These are phyloP conservation scores for Cornus suecica DNA, from an alignment of 148 eudicot species.

Conservation along the genomic window DNA sequence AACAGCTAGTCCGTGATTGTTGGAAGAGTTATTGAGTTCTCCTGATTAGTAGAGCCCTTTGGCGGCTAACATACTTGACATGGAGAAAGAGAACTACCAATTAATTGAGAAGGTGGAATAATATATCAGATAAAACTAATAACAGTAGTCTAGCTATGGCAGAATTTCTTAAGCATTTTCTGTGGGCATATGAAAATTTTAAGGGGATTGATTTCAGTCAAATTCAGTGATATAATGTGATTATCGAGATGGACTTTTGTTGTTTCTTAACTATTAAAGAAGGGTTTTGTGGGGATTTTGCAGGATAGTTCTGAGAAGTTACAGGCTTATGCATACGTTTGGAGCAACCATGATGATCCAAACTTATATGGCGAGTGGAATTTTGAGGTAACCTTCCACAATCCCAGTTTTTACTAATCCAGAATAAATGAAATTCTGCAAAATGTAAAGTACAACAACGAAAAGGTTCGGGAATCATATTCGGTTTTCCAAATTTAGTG, in stretches of 20 bases:
- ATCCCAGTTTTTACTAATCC: no score
- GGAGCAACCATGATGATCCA: constrained; percentile 66
- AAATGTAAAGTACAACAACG: no score
- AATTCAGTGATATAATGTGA: background rate
- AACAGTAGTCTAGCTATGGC: background rate
- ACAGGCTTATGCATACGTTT: constrained; percentile 64
- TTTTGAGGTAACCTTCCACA: constrained; percentile 71
- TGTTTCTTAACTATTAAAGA: background rate
- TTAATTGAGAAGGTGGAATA: background rate
- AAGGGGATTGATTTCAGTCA: background rate
- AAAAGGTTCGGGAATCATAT: no score
- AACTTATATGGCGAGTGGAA: constrained; percentile 78
- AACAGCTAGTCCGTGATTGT: background rate
- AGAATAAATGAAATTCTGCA: no score
- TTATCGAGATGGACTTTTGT: background rate
- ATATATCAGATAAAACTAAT: no score
- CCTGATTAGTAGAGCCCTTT: background rate
- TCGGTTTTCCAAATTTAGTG: no score
- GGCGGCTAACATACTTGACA: background rate
- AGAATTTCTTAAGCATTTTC: background rate
- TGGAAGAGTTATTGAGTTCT: background rate
- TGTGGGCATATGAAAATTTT: background rate
- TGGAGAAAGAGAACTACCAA: background rate
- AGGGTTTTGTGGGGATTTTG: constrained; percentile 15
- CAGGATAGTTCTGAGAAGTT: constrained; percentile 59